phyloP scores from a whole-genome alignment of 495 filamentous ascomycete species.

The Thermothielavioides terrestris region DNA sequence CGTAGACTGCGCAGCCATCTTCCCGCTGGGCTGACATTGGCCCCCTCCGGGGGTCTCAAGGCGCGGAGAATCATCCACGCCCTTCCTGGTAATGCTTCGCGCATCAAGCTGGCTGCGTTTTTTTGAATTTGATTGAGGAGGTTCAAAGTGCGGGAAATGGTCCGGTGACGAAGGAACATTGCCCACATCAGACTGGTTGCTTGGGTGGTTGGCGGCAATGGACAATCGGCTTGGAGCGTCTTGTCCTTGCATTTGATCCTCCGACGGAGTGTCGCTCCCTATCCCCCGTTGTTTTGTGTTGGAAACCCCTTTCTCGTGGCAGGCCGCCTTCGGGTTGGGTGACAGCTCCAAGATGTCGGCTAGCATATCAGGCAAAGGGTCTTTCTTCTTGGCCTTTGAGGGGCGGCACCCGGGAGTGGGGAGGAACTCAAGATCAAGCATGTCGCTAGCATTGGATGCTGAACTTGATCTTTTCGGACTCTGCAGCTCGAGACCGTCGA shows the following conservation, averaged over 20 bases:
- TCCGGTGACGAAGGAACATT: not conserved
- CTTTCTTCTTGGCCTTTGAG: not conserved
- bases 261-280: too few species aligned
- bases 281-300: too few species aligned
- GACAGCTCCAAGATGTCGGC: not conserved
- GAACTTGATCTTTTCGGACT: not conserved
- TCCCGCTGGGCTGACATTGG: not conserved
- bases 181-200: not conserved
- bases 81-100: too few species aligned
- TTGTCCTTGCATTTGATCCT: too few species aligned
- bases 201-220: not conserved
- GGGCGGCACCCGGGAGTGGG: not conserved
- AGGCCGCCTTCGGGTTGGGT: not conserved
- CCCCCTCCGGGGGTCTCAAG: not conserved
- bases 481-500: not conserved
- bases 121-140: not conserved
- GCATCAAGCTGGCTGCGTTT: not conserved
- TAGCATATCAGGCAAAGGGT: constrained; percentile 5
- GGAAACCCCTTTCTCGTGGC: not conserved
- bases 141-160: not conserved
- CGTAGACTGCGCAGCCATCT: not conserved
- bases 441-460: not conserved
- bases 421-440: constrained; percentile 5
- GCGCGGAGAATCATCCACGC: not conserved
- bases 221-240: not conserved